Base-by-base conservation (phyloP, 2,329 filamentous ascomycete genomes). In the Davidsoniella eucalypti region DNA sequence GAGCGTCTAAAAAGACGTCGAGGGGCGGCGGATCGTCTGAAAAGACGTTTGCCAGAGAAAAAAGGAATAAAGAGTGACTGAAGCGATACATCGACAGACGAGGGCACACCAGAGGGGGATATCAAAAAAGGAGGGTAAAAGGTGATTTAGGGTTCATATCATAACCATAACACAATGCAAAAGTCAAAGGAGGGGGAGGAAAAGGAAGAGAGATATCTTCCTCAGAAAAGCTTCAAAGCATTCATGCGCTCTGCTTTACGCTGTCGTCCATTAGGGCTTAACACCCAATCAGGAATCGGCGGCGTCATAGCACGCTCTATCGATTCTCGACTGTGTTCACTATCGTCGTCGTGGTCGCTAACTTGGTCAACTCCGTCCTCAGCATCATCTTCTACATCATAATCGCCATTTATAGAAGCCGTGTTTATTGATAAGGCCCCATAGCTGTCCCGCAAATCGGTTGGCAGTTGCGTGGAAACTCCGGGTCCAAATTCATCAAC, bases 241-340 rank as follows among this genome's bases (percentile, higher is more conserved):
- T 41, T 46, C 37, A 41, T 18, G 9, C 39, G 29, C 21, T 42
- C 29, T 26, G 40, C 47, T 23, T 46, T 14, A 18, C 47, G 29
- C 25, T 76, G 23, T 66, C 69, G 65, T 47, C 67, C 62, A n/a
- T 72, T 71, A 0, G 72, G 70, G 52, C 68, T 71, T 51, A 80
- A 60, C 36, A 79, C 70, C 69, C 75, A 80, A 5, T 77, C 74
- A 0, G 76, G 76, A 39, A 80, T 76, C 1, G 75, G 75, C 9
- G 76, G 74, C 8, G 74, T 78, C 64, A 78, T 67, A 38, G 67
- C 68, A 44, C 69, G 64, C 57, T 71, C 70, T 6, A 61, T 57
- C 58, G 51, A 55, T 56, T 40, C 42, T 8, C 33, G 21, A 9
- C 48, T 50, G 21, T 47, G 44, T 33, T 53, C 48, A 36, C 52